Percentiles rank a stretch among this genome's conserved stretches.
These are phyloP conservation scores for Brettanomyces bruxellensis DNA, from an alignment of 805 yeast species.

Conservation along the genomic window DNA sequence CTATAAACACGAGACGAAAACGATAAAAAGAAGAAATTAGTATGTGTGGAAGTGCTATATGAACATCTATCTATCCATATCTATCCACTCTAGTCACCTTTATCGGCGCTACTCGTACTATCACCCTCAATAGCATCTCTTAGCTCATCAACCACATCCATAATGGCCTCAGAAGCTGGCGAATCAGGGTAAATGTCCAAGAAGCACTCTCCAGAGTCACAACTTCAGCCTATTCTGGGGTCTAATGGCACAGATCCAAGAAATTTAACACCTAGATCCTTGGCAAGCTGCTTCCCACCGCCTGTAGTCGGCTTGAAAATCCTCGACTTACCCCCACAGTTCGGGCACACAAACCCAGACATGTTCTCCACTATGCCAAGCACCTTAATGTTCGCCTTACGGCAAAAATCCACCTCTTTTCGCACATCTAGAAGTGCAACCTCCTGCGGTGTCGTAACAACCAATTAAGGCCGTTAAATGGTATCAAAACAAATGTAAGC, in stretches of 20 bases:
- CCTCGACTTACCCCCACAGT: constrained; percentile 80
- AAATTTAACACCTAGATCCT: constrained; percentile 69
- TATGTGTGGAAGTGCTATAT: too few relatives aligned
- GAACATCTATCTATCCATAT: too few relatives aligned
- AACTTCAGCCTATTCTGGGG: constrained; percentile 84
- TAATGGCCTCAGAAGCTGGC: constrained; percentile 82
- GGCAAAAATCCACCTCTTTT: constrained; percentile 91
- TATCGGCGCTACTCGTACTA: background rate
- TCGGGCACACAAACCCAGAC: constrained; percentile 98
- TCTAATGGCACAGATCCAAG: constrained; percentile 93
- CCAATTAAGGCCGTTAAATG: constrained; percentile 24
- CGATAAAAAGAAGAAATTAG: too few relatives aligned
- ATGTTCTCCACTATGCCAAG: constrained; percentile 93
- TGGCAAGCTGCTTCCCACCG: constrained; percentile 80
- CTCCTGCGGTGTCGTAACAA: constrained; percentile 97
- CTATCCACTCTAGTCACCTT: too few relatives aligned
- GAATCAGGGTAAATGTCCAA: constrained; percentile 80
- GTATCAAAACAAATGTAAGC: too few relatives aligned
- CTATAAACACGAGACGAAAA: too few relatives aligned
- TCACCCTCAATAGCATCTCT: constrained; percentile 33
- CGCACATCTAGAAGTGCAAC: constrained; percentile 92
- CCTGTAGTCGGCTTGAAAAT: constrained; percentile 96
- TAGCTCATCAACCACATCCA: constrained; percentile 70
- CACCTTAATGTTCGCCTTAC: constrained; percentile 78
- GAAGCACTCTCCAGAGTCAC: constrained; percentile 83